Evolutionary conservation across 495 filamentous ascomycete genomes (phyloP), one percentile per base, ranked within the genome.

Genomic region (Penicillium diatomitis): DNA sequence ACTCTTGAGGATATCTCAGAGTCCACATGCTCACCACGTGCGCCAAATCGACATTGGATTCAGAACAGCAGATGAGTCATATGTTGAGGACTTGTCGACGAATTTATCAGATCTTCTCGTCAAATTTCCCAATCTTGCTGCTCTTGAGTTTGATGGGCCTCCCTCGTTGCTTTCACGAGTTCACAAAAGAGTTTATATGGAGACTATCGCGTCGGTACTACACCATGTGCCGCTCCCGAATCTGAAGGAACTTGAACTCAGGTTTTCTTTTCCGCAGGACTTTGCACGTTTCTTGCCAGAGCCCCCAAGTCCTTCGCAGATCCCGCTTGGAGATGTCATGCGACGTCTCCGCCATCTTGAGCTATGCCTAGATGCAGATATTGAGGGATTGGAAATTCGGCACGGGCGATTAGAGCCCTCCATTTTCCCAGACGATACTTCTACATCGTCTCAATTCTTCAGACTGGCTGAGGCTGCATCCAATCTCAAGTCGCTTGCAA

Each of bases 31-130:
- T 38, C 27, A 27, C 8, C 6, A 46, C 29, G 44, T 46, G 9
- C 33, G 5, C 11, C 44, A 46, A 35, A 46, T 46, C 31, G 44
- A 46, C 38, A 9, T 46, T 29, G 44, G 33, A 27, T 46, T 46
- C 8, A 29, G 5, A 35, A 28, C 28, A 0, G 11, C 8, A 11
- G 27, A 4, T 2, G 32, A 8, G 8, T 8, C 29, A 5, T 46
- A 46, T 28, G 30, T 46, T 7, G 33, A 37, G 27, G 44, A 46
- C 11, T 27, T 46, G 6, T 8, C 10, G 8, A 28, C 12, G 11
- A 37, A 7, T 27, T 8, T 6, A 2, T 28, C n/a, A 9, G 27
- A 33, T 38, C 10, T 12, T 30, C 32, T 46, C 4, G n/a, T 10
- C 33, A 36, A 8, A 8, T 46, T 46, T 38, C 7, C 44, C 32